Evolutionary conservation across 2,329 filamentous ascomycete species (phyloP).

Genomic region (Sporothrix mexicana): DNA sequence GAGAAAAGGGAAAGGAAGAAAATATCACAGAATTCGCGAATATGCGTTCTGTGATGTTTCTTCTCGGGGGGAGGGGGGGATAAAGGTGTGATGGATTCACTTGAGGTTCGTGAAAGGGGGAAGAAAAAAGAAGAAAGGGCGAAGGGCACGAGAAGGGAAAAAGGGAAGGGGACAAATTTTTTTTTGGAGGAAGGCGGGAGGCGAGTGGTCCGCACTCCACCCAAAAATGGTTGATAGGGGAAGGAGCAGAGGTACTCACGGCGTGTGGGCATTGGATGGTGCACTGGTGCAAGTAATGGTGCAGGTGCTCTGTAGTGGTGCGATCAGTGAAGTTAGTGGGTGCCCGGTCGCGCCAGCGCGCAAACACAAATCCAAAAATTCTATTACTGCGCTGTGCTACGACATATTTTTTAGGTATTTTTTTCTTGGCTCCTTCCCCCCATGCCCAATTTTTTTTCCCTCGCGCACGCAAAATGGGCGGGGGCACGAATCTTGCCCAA

Average conservation of each 20-base stretch:
- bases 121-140: slow-evolving; percentile 27
- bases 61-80: slow-evolving; percentile 27
- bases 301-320: not conserved
- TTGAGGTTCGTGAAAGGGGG: slow-evolving; percentile 35
- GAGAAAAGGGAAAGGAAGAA: slow-evolving; percentile 29
- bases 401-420: not conserved
- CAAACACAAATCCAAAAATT: slow-evolving; percentile 10
- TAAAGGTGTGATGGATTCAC: slow-evolving; percentile 34
- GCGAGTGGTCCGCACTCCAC: slow-evolving; percentile 31
- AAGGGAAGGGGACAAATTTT: slow-evolving; percentile 30
- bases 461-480: slow-evolving; percentile 19
- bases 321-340: not conserved
- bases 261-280: not conserved
- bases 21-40: slow-evolving; percentile 35
- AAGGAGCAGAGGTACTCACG: not conserved
- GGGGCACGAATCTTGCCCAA: slow-evolving; percentile 19
- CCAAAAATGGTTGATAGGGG: slow-evolving; percentile 31
- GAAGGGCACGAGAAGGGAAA: slow-evolving; percentile 27
- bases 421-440: not conserved
- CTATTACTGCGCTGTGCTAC: not conserved
- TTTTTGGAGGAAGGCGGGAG: slow-evolving; percentile 34
- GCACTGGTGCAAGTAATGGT: not conserved
- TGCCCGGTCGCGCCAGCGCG: slow-evolving; percentile 23
- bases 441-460: slow-evolving; percentile 26
- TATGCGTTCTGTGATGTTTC: slow-evolving; percentile 36